A percentile compares a stretch with the other conserved stretches of the same genome.
phyloP scores from a whole-genome alignment of 2,329 filamentous ascomycete species.

The Trichothecium sympodiale region DNA sequence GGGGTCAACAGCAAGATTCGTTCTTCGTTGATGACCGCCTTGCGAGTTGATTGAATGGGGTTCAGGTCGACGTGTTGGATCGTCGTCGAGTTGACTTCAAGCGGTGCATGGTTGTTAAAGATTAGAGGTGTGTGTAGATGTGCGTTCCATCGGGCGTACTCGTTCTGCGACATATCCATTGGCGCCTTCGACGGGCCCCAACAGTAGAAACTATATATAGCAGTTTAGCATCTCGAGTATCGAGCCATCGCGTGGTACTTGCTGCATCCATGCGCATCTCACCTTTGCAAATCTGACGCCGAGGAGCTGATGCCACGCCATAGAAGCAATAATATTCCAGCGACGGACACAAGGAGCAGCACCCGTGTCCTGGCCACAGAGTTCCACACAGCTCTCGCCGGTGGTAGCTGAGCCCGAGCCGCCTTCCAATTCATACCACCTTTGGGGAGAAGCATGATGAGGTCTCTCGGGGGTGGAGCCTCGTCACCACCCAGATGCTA shows the following conservation, averaged over 20 bases:
- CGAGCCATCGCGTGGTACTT: neutral
- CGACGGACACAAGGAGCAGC: conserved; percentile 59
- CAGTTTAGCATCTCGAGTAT: neutral
- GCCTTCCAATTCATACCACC: conserved; percentile 89
- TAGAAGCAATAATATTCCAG: conserved; percentile 65
- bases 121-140: conserved; percentile 87
- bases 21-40: conserved; percentile 72
- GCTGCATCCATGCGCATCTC: conserved; percentile 16
- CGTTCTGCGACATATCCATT: conserved; percentile 88
- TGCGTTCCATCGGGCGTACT: conserved; percentile 78
- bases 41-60: conserved; percentile 65
- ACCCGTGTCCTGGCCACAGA: conserved; percentile 70
- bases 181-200: conserved; percentile 93
- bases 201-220: conserved; percentile 71
- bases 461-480: conserved; percentile 11
- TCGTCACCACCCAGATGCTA: conserved; percentile 1
- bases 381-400: conserved; percentile 58
- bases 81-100: conserved; percentile 70
- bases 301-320: conserved; percentile 78
- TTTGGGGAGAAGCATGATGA: conserved; percentile 78
- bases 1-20: conserved; percentile 86
- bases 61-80: conserved; percentile 82
- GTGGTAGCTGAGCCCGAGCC: conserved; percentile 67
- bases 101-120: conserved; percentile 87
- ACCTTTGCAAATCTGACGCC: conserved; percentile 87